phyloP scores from a whole-genome alignment of 2,329 filamentous ascomycete species.

The Exserohilum turcica region DNA sequence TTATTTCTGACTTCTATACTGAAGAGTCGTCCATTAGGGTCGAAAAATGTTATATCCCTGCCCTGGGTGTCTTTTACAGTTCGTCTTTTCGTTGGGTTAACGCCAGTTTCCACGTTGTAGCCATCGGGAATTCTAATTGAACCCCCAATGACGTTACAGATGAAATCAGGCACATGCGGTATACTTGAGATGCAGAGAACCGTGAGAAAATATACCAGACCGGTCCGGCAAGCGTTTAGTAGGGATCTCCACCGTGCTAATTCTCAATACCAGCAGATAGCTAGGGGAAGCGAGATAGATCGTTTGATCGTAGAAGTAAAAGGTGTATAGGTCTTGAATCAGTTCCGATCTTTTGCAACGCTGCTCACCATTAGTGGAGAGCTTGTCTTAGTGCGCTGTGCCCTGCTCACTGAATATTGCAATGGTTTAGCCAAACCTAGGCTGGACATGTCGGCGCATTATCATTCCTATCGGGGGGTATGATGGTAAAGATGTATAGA shows the following conservation, averaged over 20 bases:
- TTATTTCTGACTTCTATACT: conserved; percentile 9
- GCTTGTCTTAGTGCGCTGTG: not conserved
- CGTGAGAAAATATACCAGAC: conserved; percentile 2
- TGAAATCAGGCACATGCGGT: conserved; percentile 15
- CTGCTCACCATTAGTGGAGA: not conserved
- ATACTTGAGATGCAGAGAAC: conserved; percentile 18
- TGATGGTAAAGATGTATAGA: not conserved
- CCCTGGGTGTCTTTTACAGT: conserved; percentile 2
- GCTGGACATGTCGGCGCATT: not conserved
- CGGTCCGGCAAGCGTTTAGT: conserved; percentile 6
- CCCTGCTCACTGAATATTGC: not conserved
- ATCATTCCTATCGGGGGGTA: not conserved
- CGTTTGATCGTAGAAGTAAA: conserved; percentile 13
- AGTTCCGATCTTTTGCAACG: conserved; percentile 22
- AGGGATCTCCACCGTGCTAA: conserved; percentile 20
- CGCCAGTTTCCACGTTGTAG: not conserved
- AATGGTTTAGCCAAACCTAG: not conserved
- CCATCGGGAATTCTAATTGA: not conserved
- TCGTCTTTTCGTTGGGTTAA: not conserved
- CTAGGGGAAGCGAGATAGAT: not conserved
- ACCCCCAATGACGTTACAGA: conserved; percentile 23
- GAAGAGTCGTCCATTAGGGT: conserved; percentile 4
- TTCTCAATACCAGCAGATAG: conserved; percentile 11
- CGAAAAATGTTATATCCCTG: conserved; percentile 16
- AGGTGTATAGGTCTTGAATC: conserved; percentile 28